These are phyloP conservation scores for Termitomyces sp. DNA, from an alignment of 768 basidiomycete species.

Conservation along the genomic window DNA sequence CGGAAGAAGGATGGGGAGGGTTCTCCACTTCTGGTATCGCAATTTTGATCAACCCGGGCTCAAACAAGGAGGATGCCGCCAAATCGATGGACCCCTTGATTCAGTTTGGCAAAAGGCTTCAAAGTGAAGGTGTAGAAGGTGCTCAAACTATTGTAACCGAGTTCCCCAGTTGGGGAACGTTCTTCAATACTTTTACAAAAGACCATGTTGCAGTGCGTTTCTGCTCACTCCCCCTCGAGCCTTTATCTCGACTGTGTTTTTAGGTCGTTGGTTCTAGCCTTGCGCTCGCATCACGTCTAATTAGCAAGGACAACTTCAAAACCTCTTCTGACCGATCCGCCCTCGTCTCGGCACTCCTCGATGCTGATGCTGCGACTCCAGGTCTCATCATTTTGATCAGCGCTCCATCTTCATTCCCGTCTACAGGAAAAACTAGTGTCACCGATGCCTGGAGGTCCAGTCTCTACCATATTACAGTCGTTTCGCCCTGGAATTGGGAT, in stretches of 20 bases:
- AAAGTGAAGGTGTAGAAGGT: constrained; percentile 24
- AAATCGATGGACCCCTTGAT: constrained; percentile 42
- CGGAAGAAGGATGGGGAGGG: constrained; percentile 50
- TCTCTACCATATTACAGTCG: constrained; percentile 44
- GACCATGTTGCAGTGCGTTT: constrained; percentile 30
- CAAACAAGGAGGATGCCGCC: constrained; percentile 34
- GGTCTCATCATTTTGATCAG: constrained; percentile 42
- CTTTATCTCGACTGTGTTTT: constrained; percentile 6
- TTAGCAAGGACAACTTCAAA: constrained; percentile 38
- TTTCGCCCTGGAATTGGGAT: constrained; percentile 46
- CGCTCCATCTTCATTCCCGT: constrained; percentile 35
- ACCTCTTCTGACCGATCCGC: constrained; percentile 27
- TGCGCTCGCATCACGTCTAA: constrained; percentile 43
- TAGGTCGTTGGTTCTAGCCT: constrained; percentile 40
- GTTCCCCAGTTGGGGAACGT: constrained; percentile 41
- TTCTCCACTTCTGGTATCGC: constrained; percentile 36
- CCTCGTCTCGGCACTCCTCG: constrained; percentile 36
- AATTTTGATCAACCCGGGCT: constrained; percentile 44
- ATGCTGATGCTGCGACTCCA: constrained; percentile 34
- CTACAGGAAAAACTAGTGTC: constrained; percentile 38
- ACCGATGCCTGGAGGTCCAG: constrained; percentile 44
- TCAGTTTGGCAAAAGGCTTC: constrained; percentile 30
- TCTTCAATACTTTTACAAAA: constrained; percentile 29
- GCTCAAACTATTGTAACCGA: constrained; percentile 31
- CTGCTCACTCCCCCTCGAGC: not conserved